Percentiles rank a stretch among this genome's conserved stretches.
Conservation (phyloP, 495 filamentous ascomycete genomes). For the Neurospora africana region DNA sequence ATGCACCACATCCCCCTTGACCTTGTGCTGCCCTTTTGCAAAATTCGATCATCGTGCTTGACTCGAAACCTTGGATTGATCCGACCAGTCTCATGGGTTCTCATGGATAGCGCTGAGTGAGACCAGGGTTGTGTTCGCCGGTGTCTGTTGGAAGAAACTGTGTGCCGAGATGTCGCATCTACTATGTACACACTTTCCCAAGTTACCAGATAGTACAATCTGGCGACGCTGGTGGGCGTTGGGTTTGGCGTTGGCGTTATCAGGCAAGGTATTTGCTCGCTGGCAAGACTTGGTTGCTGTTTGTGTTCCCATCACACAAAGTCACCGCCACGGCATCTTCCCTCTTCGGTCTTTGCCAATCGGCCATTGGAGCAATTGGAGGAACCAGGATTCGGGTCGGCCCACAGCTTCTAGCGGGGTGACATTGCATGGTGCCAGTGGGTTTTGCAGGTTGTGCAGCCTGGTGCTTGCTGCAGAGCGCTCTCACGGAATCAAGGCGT, state of each 20-base stretch:
- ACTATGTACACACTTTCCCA: neutral
- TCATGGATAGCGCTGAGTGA: neutral
- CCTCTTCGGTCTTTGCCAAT: neutral
- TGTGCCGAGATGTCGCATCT: neutral
- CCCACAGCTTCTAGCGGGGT: conserved; percentile 1
- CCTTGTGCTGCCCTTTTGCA: neutral
- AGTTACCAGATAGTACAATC: neutral
- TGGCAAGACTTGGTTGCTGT: neutral
- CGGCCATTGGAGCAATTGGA: neutral
- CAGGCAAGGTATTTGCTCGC: neutral
- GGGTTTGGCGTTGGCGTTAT: neutral
- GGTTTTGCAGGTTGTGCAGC: neutral
- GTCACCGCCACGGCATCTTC: neutral
- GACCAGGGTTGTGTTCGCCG: neutral
- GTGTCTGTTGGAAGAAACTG: neutral
- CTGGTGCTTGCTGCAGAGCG: neutral
- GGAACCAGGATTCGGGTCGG: neutral
- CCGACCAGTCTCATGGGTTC: neutral
- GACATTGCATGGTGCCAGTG: neutral
- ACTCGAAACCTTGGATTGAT: neutral
- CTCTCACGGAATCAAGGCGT: neutral
- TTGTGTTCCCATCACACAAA: neutral
- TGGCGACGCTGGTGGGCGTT: neutral
- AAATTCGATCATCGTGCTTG: neutral
- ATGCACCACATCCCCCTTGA: neutral